Evolutionary conservation across 2,329 filamentous ascomycete genomes (phyloP).

Genomic region (Tympanopsis confertula): DNA sequence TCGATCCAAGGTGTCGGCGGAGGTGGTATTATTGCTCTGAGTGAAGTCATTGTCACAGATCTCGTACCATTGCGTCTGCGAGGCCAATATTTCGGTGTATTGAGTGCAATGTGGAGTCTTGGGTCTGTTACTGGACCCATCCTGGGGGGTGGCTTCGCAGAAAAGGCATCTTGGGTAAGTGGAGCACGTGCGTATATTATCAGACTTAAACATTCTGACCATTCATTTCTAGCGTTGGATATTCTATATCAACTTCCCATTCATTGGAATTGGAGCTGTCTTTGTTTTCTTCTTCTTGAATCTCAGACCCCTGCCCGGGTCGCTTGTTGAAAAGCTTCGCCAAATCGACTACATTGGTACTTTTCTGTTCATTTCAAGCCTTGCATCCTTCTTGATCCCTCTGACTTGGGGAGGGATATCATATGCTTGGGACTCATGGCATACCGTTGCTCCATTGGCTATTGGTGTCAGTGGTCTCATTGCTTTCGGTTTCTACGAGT

Average conservation of each 20-base stretch:
- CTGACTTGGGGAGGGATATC: constrained; percentile 1
- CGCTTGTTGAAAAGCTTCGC: background rate
- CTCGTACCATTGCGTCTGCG: constrained; percentile 28
- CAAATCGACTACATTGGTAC: background rate
- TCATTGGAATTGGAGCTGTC: no score
- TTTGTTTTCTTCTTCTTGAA: no score
- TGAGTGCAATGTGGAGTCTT: constrained; percentile 37
- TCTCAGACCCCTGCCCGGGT: no score
- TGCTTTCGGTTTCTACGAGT: constrained; percentile 34
- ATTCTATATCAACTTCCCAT: constrained; percentile 48
- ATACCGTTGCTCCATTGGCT: constrained; percentile 38
- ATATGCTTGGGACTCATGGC: constrained; percentile 4
- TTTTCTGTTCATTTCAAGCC: background rate
- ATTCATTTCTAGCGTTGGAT: no score
- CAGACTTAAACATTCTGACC: no score
- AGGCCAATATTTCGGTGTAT: constrained; percentile 23
- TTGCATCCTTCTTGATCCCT: background rate
- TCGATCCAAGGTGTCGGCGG: constrained; percentile 39
- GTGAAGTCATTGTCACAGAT: constrained; percentile 32
- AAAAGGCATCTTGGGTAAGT: constrained; percentile 39
- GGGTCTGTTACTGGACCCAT: constrained; percentile 40
- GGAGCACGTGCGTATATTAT: no score
- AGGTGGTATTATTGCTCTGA: constrained; percentile 34
- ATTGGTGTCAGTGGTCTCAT: constrained; percentile 30
- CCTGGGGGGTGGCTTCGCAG: constrained; percentile 39